These are phyloP conservation scores for Hypocrella siamensis DNA, from an alignment of 2,329 filamentous ascomycete species.

Conservation along the genomic window DNA sequence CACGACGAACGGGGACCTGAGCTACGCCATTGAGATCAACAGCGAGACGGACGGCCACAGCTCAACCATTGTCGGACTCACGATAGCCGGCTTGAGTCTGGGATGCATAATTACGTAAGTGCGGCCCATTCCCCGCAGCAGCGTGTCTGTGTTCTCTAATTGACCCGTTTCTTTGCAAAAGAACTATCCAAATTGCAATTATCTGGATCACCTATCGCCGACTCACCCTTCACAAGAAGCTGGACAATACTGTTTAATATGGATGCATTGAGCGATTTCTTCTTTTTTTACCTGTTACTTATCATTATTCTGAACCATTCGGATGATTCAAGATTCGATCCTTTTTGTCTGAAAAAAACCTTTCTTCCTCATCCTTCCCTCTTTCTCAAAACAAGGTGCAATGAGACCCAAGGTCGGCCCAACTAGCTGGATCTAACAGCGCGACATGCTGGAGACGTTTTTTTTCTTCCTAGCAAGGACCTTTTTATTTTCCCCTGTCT, in stretches of 20 bases:
- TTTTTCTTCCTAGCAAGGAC: too few species aligned
- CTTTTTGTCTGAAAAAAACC: too few species aligned
- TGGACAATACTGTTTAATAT: conserved; percentile 7
- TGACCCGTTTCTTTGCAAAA: background rate
- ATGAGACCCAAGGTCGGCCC: too few species aligned
- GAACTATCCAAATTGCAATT: conserved; percentile 1
- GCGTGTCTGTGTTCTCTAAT: background rate
- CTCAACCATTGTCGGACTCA: background rate
- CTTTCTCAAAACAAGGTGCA: too few species aligned
- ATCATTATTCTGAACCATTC: too few species aligned
- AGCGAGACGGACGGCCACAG: background rate
- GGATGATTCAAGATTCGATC: too few species aligned
- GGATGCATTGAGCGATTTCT: too few species aligned
- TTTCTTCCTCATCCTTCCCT: too few species aligned
- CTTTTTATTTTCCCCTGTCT: too few species aligned
- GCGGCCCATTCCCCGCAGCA: background rate
- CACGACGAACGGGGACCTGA: background rate
- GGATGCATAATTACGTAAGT: conserved; percentile 1
- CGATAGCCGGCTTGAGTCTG: background rate
- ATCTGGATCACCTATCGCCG: conserved; percentile 2
- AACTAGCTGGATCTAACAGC: too few species aligned
- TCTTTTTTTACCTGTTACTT: too few species aligned
- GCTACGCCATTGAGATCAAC: background rate
- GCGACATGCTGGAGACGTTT: too few species aligned
- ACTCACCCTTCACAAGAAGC: conserved; percentile 1